Percentiles rank a stretch among this genome's conserved stretches.
phyloP scores from a whole-genome alignment of 208 protist species.

The Herpetomonas tarakana region DNA sequence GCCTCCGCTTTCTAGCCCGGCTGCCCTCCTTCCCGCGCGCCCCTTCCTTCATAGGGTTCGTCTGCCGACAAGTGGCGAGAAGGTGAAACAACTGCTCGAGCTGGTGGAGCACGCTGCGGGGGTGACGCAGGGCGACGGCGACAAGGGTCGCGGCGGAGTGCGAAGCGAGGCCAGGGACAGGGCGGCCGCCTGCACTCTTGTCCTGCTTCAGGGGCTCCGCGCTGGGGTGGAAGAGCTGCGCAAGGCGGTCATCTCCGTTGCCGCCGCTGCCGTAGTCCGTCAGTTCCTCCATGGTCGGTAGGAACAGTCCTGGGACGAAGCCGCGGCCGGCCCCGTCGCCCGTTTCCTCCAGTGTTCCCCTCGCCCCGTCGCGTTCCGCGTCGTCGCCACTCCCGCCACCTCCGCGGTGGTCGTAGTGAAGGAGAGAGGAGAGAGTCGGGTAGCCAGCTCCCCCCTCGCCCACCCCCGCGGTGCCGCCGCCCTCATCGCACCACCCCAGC shows the following conservation, averaged over 20 bases:
- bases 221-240: no score
- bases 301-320: background rate
- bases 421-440: no score
- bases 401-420: no score
- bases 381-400: no score
- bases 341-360: no score
- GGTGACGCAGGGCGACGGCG: constrained; percentile 46
- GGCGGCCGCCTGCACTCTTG: background rate
- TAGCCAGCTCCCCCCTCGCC: no score
- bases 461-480: background rate
- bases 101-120: constrained; percentile 34
- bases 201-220: background rate
- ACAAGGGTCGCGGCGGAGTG: constrained; percentile 19
- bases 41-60: no score
- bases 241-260: no score
- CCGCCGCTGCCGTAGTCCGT: background rate
- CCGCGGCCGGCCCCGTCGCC: background rate
- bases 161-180: background rate
- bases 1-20: background rate
- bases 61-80: no score
- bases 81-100: constrained; percentile 29
- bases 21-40: no score
- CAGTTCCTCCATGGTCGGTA: constrained; percentile 3
- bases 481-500: constrained; percentile 2
- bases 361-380: no score